phyloP scores from a whole-genome alignment of 768 basidiomycete species.

The Paxillus involutus region DNA sequence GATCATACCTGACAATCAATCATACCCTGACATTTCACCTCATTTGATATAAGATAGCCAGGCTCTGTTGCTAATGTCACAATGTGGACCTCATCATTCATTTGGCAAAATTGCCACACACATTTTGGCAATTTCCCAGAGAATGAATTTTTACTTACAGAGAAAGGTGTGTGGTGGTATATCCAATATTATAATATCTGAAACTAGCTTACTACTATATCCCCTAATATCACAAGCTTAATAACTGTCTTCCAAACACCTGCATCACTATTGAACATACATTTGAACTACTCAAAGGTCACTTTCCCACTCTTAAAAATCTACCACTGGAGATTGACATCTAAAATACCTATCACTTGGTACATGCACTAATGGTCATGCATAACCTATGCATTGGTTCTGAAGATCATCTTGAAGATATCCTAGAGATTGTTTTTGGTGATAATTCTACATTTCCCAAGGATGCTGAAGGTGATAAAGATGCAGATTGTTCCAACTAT shows the following conservation, averaged over 20 bases:
- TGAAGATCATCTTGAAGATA: constrained; percentile 14
- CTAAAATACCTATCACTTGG: constrained; percentile 16
- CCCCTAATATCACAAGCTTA: constrained; percentile 10
- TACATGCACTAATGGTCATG: constrained; percentile 22
- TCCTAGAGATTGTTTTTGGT: constrained; percentile 1
- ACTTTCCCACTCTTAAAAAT: constrained; percentile 19
- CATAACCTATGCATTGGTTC: constrained; percentile 25
- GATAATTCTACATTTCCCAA: neutral
- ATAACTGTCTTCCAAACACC: constrained; percentile 15
- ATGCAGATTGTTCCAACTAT: neutral
- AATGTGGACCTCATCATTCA: constrained; percentile 16
- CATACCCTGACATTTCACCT: constrained; percentile 11
- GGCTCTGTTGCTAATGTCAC: constrained; percentile 15
- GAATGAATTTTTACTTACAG: constrained; percentile 12
- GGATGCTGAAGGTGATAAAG: neutral
- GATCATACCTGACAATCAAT: too few species aligned
- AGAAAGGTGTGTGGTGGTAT: constrained; percentile 7
- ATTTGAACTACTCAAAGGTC: constrained; percentile 31
- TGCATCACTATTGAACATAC: constrained; percentile 29
- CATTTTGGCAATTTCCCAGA: constrained; percentile 2
- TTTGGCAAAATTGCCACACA: constrained; percentile 8
- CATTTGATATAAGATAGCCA: constrained; percentile 13
- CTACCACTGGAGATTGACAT: constrained; percentile 16
- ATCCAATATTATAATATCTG: neutral
- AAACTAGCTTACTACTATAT: neutral